Conservation (phyloP, 345 rosid genomes). For the Firmiana major region DNA sequence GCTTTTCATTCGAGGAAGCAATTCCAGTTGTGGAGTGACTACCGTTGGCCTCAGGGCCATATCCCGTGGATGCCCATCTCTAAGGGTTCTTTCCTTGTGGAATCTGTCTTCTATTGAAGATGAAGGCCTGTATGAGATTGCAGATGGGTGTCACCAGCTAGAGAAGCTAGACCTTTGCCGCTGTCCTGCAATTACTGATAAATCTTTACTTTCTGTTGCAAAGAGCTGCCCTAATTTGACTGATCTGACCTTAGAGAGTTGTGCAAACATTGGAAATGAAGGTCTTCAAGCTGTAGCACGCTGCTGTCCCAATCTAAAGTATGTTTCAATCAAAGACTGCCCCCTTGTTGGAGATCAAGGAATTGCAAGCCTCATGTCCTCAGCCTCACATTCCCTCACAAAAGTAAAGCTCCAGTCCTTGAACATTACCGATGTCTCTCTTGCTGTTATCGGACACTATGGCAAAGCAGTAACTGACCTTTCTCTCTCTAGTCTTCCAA, state of each 20-base stretch:
- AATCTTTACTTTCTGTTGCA: conserved; percentile 62
- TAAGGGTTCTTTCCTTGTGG: conserved; percentile 71
- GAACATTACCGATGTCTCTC: conserved; percentile 73
- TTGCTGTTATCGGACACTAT: conserved; percentile 87
- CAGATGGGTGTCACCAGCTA: conserved; percentile 60
- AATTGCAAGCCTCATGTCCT: conserved; percentile 53
- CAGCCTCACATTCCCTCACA: conserved; percentile 38
- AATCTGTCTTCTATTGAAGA: conserved; percentile 61
- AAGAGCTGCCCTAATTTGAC: conserved; percentile 66
- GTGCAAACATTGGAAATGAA: conserved; percentile 71
- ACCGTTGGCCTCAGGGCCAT: conserved; percentile 66
- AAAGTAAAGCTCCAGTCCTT: conserved; percentile 77
- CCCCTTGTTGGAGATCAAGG: conserved; percentile 89
- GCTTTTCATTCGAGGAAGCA: conserved; percentile 55
- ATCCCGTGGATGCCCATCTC: conserved; percentile 73
- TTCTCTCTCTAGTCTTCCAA: conserved; percentile 51
- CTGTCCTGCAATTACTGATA: conserved; percentile 62
- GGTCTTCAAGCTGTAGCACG: conserved; percentile 65
- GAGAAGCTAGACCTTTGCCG: conserved; percentile 77
- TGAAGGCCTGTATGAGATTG: conserved; percentile 69
- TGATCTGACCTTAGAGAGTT: conserved; percentile 69
- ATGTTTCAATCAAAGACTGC: conserved; percentile 68
- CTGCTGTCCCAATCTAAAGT: conserved; percentile 61
- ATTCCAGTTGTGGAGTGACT: conserved; percentile 50
- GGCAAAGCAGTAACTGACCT: conserved; percentile 72